A percentile compares a stretch with the other conserved stretches of the same genome.
phyloP scores from a whole-genome alignment of 257 asterid species.

The Jasminum sambac region DNA sequence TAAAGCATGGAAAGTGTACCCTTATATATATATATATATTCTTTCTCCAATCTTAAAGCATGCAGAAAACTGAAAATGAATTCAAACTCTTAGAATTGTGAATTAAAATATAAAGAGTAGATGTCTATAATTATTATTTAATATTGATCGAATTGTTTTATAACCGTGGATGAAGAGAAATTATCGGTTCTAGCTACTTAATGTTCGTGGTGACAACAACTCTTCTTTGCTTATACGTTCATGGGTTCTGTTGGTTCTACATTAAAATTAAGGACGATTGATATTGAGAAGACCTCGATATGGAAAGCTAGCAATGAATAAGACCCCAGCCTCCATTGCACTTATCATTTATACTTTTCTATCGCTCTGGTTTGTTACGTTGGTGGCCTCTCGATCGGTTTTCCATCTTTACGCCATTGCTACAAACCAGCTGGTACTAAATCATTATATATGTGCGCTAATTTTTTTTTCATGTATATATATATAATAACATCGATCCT shows the following conservation, averaged over 20 bases:
- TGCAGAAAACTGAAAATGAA: too few species aligned
- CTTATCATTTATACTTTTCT: constrained; percentile 69
- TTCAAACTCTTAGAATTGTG: too few species aligned
- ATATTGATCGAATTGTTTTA: constrained; percentile 11
- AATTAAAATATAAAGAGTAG: too few species aligned
- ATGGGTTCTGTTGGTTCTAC: constrained; percentile 71
- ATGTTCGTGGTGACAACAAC: constrained; percentile 75
- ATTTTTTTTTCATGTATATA: not conserved
- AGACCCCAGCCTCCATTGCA: constrained; percentile 64
- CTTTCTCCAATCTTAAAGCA: too few species aligned
- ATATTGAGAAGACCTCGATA: constrained; percentile 44
- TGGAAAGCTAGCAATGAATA: constrained; percentile 64
- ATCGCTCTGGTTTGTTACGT: constrained; percentile 83
- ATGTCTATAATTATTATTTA: not conserved
- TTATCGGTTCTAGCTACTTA: constrained; percentile 83
- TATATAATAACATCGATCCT: too few species aligned
- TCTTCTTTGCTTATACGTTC: constrained; percentile 72
- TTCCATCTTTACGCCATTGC: constrained; percentile 79
- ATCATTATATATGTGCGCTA: not conserved
- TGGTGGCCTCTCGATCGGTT: constrained; percentile 69
- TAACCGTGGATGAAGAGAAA: constrained; percentile 65
- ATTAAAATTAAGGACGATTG: constrained; percentile 58
- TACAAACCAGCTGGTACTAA: constrained; percentile 73
- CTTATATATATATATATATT: too few species aligned
- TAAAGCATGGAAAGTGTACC: too few species aligned